A percentile compares a stretch with the other conserved stretches of the same genome.
phyloP scores from a whole-genome alignment of 805 yeast species.

The Starmerella scarabaei region DNA sequence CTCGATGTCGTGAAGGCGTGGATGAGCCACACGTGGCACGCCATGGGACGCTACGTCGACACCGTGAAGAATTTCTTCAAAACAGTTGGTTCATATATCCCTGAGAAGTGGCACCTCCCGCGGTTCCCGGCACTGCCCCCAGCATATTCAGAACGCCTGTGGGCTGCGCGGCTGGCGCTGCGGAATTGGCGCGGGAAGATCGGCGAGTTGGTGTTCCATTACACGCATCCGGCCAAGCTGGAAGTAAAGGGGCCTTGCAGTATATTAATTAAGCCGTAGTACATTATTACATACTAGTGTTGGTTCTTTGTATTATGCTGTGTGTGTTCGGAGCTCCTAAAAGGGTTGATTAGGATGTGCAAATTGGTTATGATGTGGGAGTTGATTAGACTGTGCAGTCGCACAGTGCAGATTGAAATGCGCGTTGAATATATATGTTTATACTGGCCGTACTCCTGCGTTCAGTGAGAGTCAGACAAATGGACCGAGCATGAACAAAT shows the following conservation, averaged over 20 bases:
- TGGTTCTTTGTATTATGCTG: no score
- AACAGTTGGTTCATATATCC: background rate
- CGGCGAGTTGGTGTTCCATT: constrained; percentile 1
- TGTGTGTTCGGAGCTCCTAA: no score
- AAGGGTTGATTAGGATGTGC: no score
- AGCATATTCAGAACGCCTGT: background rate
- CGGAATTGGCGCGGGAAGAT: background rate
- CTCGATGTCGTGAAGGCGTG: constrained; percentile 4
- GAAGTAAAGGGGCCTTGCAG: constrained; percentile 12
- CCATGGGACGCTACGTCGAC: background rate
- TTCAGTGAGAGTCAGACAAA: no score
- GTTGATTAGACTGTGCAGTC: no score
- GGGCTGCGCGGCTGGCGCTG: background rate
- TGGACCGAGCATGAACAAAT: no score
- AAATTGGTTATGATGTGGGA: no score
- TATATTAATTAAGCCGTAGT: constrained; percentile 6
- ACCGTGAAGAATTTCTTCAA: background rate
- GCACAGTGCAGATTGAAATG: no score
- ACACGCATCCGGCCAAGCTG: constrained; percentile 8
- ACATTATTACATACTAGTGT: no score
- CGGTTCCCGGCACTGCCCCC: background rate
- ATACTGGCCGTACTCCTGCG: no score
- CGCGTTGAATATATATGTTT: no score
- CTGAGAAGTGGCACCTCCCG: background rate
- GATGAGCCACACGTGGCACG: background rate